Percentiles rank a stretch among this genome's conserved stretches.
These are phyloP conservation scores for Wickerhamomyces rabaulensis DNA, from an alignment of 805 yeast genomes.

Conservation along the genomic window DNA sequence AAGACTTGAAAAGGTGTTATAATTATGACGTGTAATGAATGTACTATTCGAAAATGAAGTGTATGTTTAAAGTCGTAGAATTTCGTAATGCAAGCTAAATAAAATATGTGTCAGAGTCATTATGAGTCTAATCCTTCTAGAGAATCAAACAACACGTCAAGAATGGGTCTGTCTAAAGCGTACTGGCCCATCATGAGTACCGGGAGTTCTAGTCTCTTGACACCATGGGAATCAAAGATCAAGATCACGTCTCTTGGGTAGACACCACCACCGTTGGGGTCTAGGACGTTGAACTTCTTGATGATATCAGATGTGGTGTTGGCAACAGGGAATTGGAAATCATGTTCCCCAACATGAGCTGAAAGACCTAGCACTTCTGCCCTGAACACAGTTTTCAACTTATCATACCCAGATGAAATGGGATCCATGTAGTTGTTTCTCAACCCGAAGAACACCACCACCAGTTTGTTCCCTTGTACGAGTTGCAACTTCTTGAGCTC, in stretches of 20 bases:
- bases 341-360: conserved; percentile 9
- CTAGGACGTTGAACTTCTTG: conserved; percentile 17
- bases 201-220: conserved; percentile 11
- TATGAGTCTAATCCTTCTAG: conserved; percentile 15
- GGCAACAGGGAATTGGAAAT: conserved; percentile 15
- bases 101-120: no score
- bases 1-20: conserved; percentile 2
- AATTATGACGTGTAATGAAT: neutral
- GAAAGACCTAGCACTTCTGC: conserved; percentile 19
- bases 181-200: conserved; percentile 8
- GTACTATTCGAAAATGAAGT: no score
- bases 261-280: conserved; percentile 26
- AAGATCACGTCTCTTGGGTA: conserved; percentile 22
- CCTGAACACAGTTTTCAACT: conserved; percentile 3
- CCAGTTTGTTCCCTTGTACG: conserved; percentile 6
- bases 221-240: conserved; percentile 18
- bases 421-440: conserved; percentile 11
- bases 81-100: neutral
- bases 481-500: conserved; percentile 3
- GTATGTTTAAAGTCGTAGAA: neutral
- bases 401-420: conserved; percentile 3
- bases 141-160: conserved; percentile 14
- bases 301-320: conserved; percentile 9
- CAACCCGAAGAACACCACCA: conserved; percentile 22
- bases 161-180: conserved; percentile 8